Conservation (phyloP, 805 yeast species). For the Clavispora vitiphila region DNA sequence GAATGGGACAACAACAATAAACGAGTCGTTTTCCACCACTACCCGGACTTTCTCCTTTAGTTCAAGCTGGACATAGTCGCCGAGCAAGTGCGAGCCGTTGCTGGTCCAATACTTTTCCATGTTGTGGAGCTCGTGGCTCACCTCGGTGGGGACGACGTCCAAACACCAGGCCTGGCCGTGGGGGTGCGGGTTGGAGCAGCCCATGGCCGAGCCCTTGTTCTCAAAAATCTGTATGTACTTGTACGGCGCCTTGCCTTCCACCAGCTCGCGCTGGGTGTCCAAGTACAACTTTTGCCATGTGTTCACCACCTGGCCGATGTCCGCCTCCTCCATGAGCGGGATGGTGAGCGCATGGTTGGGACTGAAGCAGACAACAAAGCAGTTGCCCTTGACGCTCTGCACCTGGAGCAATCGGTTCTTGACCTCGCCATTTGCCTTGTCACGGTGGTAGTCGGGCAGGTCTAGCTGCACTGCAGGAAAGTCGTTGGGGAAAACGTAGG, state of each 20-base stretch:
- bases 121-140: constrained; percentile 49
- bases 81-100: constrained; percentile 46
- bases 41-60: constrained; percentile 46
- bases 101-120: constrained; percentile 43
- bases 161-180: constrained; percentile 82
- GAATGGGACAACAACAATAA: constrained; percentile 67
- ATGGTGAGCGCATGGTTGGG: constrained; percentile 65
- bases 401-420: constrained; percentile 46
- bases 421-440: constrained; percentile 16
- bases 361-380: constrained; percentile 67
- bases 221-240: constrained; percentile 69
- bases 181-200: constrained; percentile 78
- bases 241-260: constrained; percentile 39
- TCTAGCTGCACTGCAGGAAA: constrained; percentile 62
- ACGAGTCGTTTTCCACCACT: constrained; percentile 56
- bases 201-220: constrained; percentile 77
- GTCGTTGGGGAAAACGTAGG: constrained; percentile 63
- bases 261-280: constrained; percentile 34
- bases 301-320: constrained; percentile 45
- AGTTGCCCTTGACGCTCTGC: constrained; percentile 59
- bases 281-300: constrained; percentile 57
- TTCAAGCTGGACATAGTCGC: constrained; percentile 59
- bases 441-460: constrained; percentile 38
- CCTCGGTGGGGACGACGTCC: constrained; percentile 61
- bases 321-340: constrained; percentile 50